These are phyloP conservation scores for Gnomoniopsis sp. DNA, from an alignment of 2,329 filamentous ascomycete species.

Conservation along the genomic window DNA sequence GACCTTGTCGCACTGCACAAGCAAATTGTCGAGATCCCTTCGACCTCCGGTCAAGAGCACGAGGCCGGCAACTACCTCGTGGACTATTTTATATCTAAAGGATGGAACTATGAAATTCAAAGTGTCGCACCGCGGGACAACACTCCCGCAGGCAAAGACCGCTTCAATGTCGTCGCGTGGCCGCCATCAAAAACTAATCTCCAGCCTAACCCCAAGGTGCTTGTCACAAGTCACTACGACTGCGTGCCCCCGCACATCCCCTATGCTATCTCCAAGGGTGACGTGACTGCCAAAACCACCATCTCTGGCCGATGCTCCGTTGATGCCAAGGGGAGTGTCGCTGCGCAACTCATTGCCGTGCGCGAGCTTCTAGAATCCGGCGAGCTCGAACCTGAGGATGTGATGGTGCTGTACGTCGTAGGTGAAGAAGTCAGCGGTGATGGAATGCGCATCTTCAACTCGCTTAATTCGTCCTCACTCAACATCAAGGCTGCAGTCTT, in stretches of 20 bases:
- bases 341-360: constrained; percentile 70
- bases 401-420: constrained; percentile 66
- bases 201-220: constrained; percentile 45
- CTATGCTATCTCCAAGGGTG: constrained; percentile 54
- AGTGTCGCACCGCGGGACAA: constrained; percentile 33
- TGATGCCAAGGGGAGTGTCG: constrained; percentile 68
- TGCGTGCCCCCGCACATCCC: constrained; percentile 70
- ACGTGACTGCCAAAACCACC: constrained; percentile 40
- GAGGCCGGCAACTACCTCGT: constrained; percentile 66
- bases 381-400: constrained; percentile 39
- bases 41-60: constrained; percentile 66
- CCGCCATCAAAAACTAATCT: constrained; percentile 38
- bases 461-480: constrained; percentile 25
- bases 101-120: constrained; percentile 43
- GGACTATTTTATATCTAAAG: constrained; percentile 54
- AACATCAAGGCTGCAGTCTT: constrained; percentile 72
- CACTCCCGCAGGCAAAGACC: constrained; percentile 27
- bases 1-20: constrained; percentile 70
- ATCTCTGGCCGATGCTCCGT: constrained; percentile 74
- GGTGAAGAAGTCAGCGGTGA: constrained; percentile 80
- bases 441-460: constrained; percentile 66
- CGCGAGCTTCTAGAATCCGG: constrained; percentile 43
- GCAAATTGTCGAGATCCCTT: constrained; percentile 70
- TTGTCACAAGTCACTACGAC: constrained; percentile 83
- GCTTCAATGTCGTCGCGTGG: constrained; percentile 79